Evolutionary conservation across 176 grass and related monocot genomes (phyloP), one percentile per base, ranked within the genome.

Genomic region (Elymus sibiricus): DNA sequence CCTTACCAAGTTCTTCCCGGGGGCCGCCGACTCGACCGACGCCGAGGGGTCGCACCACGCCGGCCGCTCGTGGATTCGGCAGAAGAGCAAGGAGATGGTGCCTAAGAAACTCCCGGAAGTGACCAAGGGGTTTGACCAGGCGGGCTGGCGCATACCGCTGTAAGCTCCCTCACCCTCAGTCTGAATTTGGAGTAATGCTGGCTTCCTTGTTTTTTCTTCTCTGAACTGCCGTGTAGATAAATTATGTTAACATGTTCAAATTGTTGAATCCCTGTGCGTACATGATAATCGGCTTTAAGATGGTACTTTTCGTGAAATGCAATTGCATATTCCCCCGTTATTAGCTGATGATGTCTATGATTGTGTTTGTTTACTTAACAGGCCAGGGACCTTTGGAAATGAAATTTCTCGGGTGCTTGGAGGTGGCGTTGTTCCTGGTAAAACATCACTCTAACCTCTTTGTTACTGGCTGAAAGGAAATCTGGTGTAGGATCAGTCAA

Each of bases 381-480:
- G 96, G 37, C 77, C 84, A 10, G 96, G 96, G 49, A 87, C 19
- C 35, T 95, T 98, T 14, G 96, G 96, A 44, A 86, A 64, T 76
- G 93, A 98, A 87, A 64, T 98, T 4, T 32, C 90, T 81, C 91
- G 90, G 60, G 93, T 98, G 28, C 93, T 98, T 89, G 93, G 96
- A 55, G 96, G 93, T 53, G 96, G 93, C 24, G 83, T 95, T 74
- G 96, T 98, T 91, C 96, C 93, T 87, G 96, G 96, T 98, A 95
- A 32, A 27, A 74, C 37, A 67, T 76, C 24, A 42, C 84, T 12
- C 26, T 46, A 27, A 60, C 31, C 68, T 80, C 40, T 55, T 69
- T 83, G 66, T 7, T 80, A 84, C 32, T 40, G 9, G 25, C 60
- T 60, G 60, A 74, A 67, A 59, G 5, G 15, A 69, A 66, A 75